These are phyloP conservation scores for Sarcodon sp. DNA, from an alignment of 768 basidiomycete genomes.

Conservation along the genomic window DNA sequence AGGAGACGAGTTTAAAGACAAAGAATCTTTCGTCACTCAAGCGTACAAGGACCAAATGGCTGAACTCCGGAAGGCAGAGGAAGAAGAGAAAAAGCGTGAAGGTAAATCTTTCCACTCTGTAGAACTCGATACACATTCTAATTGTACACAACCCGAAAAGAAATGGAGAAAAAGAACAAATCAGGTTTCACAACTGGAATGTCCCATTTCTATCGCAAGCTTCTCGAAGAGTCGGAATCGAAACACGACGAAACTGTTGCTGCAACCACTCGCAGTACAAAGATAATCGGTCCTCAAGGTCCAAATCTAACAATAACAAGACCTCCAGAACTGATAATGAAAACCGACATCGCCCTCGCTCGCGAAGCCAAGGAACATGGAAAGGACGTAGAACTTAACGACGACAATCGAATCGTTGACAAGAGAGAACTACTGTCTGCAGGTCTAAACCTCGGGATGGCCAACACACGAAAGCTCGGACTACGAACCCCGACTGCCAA, in stretches of 20 bases:
- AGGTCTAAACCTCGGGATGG: conserved; percentile 81
- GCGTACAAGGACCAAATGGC: conserved; percentile 96
- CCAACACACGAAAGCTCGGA: conserved; percentile 66
- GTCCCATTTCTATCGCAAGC: conserved; percentile 71
- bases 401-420: conserved; percentile 96
- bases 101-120: conserved; percentile 35
- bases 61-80: conserved; percentile 80
- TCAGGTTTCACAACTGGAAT: conserved; percentile 56
- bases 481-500: conserved; percentile 19
- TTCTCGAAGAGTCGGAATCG: conserved; percentile 69
- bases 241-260: conserved; percentile 81
- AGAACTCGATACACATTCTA: not conserved
- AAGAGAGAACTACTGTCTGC: conserved; percentile 86
- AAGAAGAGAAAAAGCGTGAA: conserved; percentile 82
- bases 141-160: conserved; percentile 6
- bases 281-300: conserved; percentile 37
- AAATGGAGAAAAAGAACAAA: conserved; percentile 48
- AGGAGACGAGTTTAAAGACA: conserved; percentile 88
- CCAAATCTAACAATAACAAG: conserved; percentile 68
- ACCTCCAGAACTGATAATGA: conserved; percentile 41
- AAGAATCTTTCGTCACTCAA: conserved; percentile 95
- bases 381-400: conserved; percentile 85
- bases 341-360: conserved; percentile 68
- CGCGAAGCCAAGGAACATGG: conserved; percentile 58
- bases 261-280: conserved; percentile 38